These are phyloP conservation scores for Teunomyces tritomae DNA, from an alignment of 805 yeast species.

Conservation along the genomic window DNA sequence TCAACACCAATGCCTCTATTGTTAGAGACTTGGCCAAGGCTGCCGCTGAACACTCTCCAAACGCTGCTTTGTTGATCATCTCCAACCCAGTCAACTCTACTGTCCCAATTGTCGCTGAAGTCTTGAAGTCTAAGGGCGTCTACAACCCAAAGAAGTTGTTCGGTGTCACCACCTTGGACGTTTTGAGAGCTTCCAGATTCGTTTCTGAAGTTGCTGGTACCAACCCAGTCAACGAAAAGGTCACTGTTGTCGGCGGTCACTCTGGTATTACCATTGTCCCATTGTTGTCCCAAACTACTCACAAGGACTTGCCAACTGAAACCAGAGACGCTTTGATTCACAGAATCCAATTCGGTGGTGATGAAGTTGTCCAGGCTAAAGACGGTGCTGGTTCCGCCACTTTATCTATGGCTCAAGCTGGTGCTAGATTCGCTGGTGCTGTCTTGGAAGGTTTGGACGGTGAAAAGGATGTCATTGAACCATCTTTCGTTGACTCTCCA, in stretches of 20 bases:
- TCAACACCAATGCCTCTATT: conserved; percentile 94
- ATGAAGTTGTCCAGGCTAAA: conserved; percentile 83
- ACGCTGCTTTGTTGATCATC: conserved; percentile 78
- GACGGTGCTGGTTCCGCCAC: conserved; percentile 85
- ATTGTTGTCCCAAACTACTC: conserved; percentile 79
- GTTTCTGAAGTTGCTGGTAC: conserved; percentile 64
- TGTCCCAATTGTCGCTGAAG: conserved; percentile 95
- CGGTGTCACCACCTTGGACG: conserved; percentile 95
- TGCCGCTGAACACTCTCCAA: conserved; percentile 77
- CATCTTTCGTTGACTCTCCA: conserved; percentile 77
- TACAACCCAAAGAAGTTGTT: conserved; percentile 90
- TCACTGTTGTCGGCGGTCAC: conserved; percentile 95
- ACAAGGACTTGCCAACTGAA: conserved; percentile 63
- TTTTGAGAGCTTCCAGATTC: conserved; percentile 86
- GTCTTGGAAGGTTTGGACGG: conserved; percentile 64
- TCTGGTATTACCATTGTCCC: conserved; percentile 97
- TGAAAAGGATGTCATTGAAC: conserved; percentile 62
- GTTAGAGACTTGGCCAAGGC: conserved; percentile 90
- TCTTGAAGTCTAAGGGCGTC: conserved; percentile 77
- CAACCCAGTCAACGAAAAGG: conserved; percentile 73
- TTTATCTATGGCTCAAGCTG: conserved; percentile 85
- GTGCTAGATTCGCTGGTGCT: conserved; percentile 69
- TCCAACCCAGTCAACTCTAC: conserved; percentile 98
- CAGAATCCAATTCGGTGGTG: conserved; percentile 93
- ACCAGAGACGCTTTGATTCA: conserved; percentile 65